Conservation (phyloP, 345 rosid genomes). For the Gossypium rotundifolium region DNA sequence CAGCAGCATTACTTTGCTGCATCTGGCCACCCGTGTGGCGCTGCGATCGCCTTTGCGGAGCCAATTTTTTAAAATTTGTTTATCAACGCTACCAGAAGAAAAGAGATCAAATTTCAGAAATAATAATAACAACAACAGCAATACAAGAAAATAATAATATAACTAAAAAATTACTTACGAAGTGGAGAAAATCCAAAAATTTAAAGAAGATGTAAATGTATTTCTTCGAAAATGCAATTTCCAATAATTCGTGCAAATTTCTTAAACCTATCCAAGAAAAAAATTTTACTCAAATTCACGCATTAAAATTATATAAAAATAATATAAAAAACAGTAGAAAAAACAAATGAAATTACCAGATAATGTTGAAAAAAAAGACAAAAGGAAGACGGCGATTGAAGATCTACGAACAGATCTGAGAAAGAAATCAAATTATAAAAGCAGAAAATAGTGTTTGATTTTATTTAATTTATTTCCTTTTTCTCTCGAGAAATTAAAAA, state of each 20-base stretch:
- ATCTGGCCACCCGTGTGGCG: conserved; percentile 99
- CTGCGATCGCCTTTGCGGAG: conserved; percentile 99
- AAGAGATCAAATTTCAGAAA: conserved; percentile 11
- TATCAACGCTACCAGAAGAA: conserved; percentile 35
- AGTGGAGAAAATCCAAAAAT: conserved; percentile 41
- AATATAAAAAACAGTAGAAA: background rate
- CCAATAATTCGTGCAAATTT: conserved; percentile 8
- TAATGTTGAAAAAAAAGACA: background rate
- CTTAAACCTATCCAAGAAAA: conserved; percentile 13
- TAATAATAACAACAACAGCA: background rate
- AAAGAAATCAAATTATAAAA: background rate
- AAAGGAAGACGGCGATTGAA: conserved; percentile 7
- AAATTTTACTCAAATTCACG: background rate
- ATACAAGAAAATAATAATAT: background rate
- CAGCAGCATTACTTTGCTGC: conserved; percentile 94
- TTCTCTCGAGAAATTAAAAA: background rate
- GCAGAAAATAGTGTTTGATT: conserved; percentile 13
- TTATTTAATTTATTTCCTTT: background rate
- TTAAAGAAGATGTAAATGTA: conserved; percentile 43
- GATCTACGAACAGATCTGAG: conserved; percentile 37
- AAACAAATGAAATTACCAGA: background rate
- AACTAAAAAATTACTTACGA: conserved; percentile 37
- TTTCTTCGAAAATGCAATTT: conserved; percentile 7
- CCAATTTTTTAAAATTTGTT: conserved; percentile 86
- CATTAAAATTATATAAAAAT: background rate